phyloP scores from a whole-genome alignment of 2,329 filamentous ascomycete genomes.

The Trichoderma asperellum region DNA sequence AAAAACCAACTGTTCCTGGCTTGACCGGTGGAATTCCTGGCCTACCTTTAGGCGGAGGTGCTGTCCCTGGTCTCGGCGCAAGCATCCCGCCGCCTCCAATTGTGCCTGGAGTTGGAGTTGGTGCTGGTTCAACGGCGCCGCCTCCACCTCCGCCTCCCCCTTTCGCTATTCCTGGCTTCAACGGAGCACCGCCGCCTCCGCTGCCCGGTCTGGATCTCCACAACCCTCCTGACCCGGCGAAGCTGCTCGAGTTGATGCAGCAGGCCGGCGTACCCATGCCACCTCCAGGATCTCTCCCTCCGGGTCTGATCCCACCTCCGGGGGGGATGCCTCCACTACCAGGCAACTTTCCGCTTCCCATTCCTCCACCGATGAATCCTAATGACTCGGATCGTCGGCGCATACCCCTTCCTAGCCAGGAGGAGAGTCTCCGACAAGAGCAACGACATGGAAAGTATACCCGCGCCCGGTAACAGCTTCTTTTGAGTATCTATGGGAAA shows the following conservation, averaged over 20 bases:
- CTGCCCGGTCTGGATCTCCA: conserved; percentile 61
- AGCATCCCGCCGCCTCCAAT: conserved; percentile 49
- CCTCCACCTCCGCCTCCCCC: conserved; percentile 51
- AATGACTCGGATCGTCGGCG: conserved; percentile 50
- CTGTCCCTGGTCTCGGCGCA: conserved; percentile 49
- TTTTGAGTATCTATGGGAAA: neutral
- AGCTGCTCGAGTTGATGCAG: conserved; percentile 67
- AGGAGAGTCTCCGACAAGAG: conserved; percentile 78
- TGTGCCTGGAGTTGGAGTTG: conserved; percentile 60
- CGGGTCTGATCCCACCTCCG: conserved; percentile 50
- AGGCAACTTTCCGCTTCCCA: conserved; percentile 41
- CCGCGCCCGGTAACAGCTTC: conserved; percentile 47
- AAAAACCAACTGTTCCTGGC: conserved; percentile 48
- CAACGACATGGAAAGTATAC: conserved; percentile 69
- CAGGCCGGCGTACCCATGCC: conserved; percentile 66
- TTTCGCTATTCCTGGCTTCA: conserved; percentile 57
- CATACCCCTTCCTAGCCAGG: conserved; percentile 79
- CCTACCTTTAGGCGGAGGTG: conserved; percentile 49
- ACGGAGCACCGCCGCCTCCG: conserved; percentile 53
- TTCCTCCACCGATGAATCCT: conserved; percentile 47
- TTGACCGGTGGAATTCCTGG: conserved; percentile 56
- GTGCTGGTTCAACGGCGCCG: conserved; percentile 45
- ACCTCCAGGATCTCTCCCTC: conserved; percentile 52
- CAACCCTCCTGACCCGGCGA: conserved; percentile 64
- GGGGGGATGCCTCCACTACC: conserved; percentile 42